Evolutionary conservation across 108 stramenopile species (phyloP).

Genomic region (Stephanodiscus minutulus): DNA sequence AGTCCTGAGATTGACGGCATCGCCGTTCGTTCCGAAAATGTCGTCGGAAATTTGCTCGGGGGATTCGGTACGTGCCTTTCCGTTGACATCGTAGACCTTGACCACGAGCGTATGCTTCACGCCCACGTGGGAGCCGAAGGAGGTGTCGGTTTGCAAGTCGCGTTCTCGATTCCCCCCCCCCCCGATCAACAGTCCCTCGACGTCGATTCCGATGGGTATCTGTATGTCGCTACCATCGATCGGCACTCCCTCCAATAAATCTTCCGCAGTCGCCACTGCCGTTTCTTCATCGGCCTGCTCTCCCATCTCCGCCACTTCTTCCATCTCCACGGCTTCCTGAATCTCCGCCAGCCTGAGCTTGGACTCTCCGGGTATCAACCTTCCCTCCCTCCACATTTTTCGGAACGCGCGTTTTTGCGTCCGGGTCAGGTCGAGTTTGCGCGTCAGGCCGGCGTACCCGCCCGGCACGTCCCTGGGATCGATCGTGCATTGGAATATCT

Average conservation of each 20-base stretch:
- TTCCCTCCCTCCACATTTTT: not conserved
- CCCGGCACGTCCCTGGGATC: not conserved
- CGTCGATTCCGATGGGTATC: not conserved
- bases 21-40: slow-evolving; percentile 37
- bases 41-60: slow-evolving; percentile 30
- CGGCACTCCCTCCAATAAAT: not conserved
- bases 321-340: not conserved
- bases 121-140: not conserved
- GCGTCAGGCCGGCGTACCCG: not conserved
- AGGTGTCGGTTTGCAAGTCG: not conserved
- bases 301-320: not conserved
- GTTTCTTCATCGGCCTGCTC: not conserved
- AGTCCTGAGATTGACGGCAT: slow-evolving; percentile 36
- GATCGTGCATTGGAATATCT: slow-evolving; percentile 1
- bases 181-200: not conserved
- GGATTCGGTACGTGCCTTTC: slow-evolving; percentile 6
- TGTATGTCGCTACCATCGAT: not conserved
- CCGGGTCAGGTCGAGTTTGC: not conserved
- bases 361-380: not conserved
- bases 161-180: not conserved
- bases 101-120: slow-evolving; percentile 1
- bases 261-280: not conserved
- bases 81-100: slow-evolving; percentile 24
- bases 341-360: not conserved
- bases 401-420: slow-evolving; percentile 4